Conservation (phyloP, 1,284 basidiomycete species). For the Cutaneotrichosporon sp. region DNA sequence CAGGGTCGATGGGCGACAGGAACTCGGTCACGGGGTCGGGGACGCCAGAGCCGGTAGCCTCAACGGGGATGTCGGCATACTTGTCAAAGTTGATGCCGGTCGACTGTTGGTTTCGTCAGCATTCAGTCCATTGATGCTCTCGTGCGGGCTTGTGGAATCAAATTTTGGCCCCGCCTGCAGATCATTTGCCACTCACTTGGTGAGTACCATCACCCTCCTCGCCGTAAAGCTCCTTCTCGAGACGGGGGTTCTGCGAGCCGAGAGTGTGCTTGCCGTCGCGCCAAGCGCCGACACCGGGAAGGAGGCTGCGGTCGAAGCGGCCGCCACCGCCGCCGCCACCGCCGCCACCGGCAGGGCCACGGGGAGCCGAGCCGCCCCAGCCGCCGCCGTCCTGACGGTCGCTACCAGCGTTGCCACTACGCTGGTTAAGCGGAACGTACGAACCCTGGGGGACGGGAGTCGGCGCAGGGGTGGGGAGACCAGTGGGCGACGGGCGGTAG, state of each 20-base stretch:
- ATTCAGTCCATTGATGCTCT: not conserved
- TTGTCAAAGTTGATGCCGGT: conserved; percentile 99
- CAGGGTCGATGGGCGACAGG: conserved; percentile 86
- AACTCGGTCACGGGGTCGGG: conserved; percentile 91
- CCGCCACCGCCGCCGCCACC: conserved; percentile 55
- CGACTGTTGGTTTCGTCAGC: conserved; percentile 65
- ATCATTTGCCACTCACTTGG: conserved; percentile 45
- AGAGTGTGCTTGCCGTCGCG: conserved; percentile 81
- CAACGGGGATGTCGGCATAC: conserved; percentile 99
- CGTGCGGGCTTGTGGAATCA: not conserved
- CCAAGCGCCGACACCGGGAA: conserved; percentile 77
- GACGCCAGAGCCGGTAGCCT: conserved; percentile 92
- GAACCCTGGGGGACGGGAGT: conserved; percentile 54
- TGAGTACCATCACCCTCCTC: conserved; percentile 70
- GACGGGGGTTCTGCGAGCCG: conserved; percentile 75
- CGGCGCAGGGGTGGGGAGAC: conserved; percentile 48
- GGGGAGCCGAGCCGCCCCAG: conserved; percentile 54
- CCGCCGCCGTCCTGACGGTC: conserved; percentile 56
- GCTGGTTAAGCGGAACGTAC: conserved; percentile 58
- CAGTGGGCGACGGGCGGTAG: conserved; percentile 42
- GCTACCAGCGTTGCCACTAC: conserved; percentile 27
- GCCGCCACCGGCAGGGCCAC: conserved; percentile 51
- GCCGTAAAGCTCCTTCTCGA: conserved; percentile 96
- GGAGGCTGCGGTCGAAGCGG: conserved; percentile 46
- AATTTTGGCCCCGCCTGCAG: conserved; percentile 12